Percentiles rank a stretch among this genome's conserved stretches.
Conservation (phyloP, 2,329 filamentous ascomycete genomes). For the Trichoderma oligosporum region DNA sequence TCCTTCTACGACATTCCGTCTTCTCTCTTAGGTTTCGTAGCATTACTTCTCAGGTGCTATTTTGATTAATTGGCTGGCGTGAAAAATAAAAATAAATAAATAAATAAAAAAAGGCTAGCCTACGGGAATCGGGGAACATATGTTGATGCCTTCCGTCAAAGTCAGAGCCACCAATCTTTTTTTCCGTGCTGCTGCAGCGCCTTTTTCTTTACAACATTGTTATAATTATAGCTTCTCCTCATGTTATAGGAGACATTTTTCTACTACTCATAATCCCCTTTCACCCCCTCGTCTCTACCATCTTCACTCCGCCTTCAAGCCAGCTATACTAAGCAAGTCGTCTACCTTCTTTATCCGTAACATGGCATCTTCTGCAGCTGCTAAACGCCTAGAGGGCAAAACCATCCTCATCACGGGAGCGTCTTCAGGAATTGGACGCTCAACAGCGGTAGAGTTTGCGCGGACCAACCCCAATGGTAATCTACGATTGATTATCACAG, state of each 20-base stretch:
- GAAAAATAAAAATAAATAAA: too few species aligned
- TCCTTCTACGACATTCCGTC: background rate
- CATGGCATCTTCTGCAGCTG: slow-evolving; percentile 61
- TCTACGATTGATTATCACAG: slow-evolving; percentile 82
- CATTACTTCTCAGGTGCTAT: background rate
- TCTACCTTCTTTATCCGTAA: slow-evolving; percentile 26
- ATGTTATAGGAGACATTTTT: background rate
- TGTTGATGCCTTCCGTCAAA: slow-evolving; percentile 6
- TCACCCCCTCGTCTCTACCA: background rate
- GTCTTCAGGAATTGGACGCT: slow-evolving; percentile 83
- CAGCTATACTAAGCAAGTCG: background rate
- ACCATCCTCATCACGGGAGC: slow-evolving; percentile 90
- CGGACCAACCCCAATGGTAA: slow-evolving; percentile 73
- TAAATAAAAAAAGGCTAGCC: too few species aligned
- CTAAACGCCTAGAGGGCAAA: slow-evolving; percentile 86
- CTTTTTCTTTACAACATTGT: background rate
- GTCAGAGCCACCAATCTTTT: background rate
- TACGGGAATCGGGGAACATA: background rate
- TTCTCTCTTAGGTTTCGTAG: background rate
- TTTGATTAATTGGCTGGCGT: background rate
- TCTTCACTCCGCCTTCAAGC: background rate
- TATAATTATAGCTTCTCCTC: background rate
- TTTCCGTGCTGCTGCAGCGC: background rate
- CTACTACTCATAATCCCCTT: background rate
- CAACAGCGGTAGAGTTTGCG: slow-evolving; percentile 87